These are phyloP conservation scores for Linderina pennispora DNA, from an alignment of 192 early-diverging fungal species.

Conservation along the genomic window DNA sequence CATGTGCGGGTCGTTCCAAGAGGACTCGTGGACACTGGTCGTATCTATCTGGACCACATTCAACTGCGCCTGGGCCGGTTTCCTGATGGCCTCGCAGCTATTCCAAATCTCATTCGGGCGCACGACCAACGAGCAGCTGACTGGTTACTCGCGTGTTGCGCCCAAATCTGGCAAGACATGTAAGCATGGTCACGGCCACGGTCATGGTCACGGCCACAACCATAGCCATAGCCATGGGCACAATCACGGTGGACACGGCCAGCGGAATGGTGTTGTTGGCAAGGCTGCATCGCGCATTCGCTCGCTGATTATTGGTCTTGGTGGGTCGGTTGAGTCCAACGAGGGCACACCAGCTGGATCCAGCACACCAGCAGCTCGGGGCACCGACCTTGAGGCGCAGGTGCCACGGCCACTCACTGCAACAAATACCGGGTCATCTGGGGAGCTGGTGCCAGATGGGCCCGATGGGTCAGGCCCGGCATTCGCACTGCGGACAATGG, in stretches of 20 bases:
- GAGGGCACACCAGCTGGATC: slow-evolving; percentile 13
- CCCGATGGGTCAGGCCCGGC: no score
- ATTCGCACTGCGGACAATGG: slow-evolving; percentile 24
- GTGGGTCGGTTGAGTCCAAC: slow-evolving; percentile 21
- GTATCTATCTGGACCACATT: slow-evolving; percentile 67
- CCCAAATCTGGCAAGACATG: slow-evolving; percentile 11
- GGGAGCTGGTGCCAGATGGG: slow-evolving; percentile 26
- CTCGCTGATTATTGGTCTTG: slow-evolving; percentile 19
- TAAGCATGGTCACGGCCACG: slow-evolving; percentile 10
- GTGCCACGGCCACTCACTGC: slow-evolving; percentile 28
- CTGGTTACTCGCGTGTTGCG: slow-evolving; percentile 52
- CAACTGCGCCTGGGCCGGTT: slow-evolving; percentile 78
- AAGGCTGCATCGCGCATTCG: slow-evolving; percentile 15
- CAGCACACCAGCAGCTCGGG: slow-evolving; percentile 14
- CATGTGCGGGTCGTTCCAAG: slow-evolving; percentile 68
- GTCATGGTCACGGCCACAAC: slow-evolving; percentile 15
- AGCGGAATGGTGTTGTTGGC: slow-evolving; percentile 2
- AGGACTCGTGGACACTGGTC: slow-evolving; percentile 65
- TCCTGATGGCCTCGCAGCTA: slow-evolving; percentile 67
- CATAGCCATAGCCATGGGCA: slow-evolving; percentile 18
- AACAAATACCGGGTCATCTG: slow-evolving; percentile 16
- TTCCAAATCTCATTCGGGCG: slow-evolving; percentile 69
- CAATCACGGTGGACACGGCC: background rate
- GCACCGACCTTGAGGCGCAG: slow-evolving; percentile 34
- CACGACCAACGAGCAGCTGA: slow-evolving; percentile 91